Evolutionary conservation across 2,329 filamentous ascomycete genomes (phyloP), one percentile per base, ranked within the genome.

Genomic region (Colletotrichum sp.): DNA sequence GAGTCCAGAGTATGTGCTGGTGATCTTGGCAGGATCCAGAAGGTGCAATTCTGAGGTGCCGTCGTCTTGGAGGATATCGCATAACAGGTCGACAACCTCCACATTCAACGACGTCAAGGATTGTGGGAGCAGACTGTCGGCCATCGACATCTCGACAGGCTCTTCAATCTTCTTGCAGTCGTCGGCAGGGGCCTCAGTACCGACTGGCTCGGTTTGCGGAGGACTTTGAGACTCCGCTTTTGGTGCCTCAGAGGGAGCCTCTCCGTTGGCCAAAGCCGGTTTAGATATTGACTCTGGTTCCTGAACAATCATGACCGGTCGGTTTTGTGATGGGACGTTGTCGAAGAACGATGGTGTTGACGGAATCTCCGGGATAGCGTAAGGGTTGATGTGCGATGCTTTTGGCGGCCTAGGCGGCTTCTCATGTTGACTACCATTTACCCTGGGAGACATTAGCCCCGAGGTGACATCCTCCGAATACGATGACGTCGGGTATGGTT

Each of bases 71-170:
- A 93, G 86, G 4, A 92, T 85, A 79, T 93, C 89, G 78, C 91
- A 93, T 24, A 93, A 85, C 77, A 93, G 90, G 71, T 92, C 88
- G 39, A 93, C 86, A 1, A 91, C 83, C 49, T 91, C 89, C 5
- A 90, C 85, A 72, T 89, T 89, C 5, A 94, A 84, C 4, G 83
- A 85, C 1, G 87, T 87, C 10, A 94, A 79, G 6, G 91, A 88
- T 79, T 94, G 92, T 0, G 92, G 92, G 4, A 91, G 84, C 26
- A 88, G 82, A 49, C 79, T 78, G 24, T 87, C 82, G 7, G 82
- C 71, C 18, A 82, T 77, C 9, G 80, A 77, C 32, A 81, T 77
- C 24, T 77, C 74, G 18, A 78, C 68, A 39, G 79, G 77, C 8
- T 78, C 78, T 16, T 79, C 78, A 4, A n/a, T 12, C n/a, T 65